Evolutionary conservation across 371 early-diverging fungal genomes (phyloP).

Genomic region (Nematocida ausubeli): DNA sequence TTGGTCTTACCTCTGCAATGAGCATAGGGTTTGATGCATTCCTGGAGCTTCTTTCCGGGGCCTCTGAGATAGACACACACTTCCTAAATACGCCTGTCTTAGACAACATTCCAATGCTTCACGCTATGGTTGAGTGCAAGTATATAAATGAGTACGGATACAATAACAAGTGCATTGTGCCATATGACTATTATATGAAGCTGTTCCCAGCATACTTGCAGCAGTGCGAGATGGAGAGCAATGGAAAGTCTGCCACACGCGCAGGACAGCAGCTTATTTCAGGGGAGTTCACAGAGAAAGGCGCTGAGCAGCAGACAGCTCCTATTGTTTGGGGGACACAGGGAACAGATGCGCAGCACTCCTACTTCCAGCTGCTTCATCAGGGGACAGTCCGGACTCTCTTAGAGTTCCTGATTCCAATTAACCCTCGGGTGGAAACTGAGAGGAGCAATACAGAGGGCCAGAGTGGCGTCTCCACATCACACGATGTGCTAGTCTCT

Average conservation of each 20-base stretch:
- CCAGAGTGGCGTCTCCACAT: constrained; percentile 68
- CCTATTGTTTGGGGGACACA: constrained; percentile 98
- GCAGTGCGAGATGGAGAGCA: constrained; percentile 96
- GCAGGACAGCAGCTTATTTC: constrained; percentile 17
- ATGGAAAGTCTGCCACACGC: constrained; percentile 82
- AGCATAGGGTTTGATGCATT: constrained; percentile 91
- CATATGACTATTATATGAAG: constrained; percentile 93
- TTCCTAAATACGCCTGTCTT: constrained; percentile 79
- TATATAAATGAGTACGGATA: constrained; percentile 84
- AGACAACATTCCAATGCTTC: constrained; percentile 81
- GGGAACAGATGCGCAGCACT: constrained; percentile 97
- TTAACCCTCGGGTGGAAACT: constrained; percentile 70
- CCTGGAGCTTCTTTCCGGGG: constrained; percentile 80
- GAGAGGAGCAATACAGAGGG: constrained; percentile 41
- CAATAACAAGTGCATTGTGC: constrained; percentile 86
- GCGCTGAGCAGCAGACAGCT: constrained; percentile 71
- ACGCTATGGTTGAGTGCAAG: constrained; percentile 86
- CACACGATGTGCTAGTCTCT: constrained; percentile 86
- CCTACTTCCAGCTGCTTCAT: constrained; percentile 96
- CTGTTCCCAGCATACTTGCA: constrained; percentile 94
- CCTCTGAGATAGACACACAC: constrained; percentile 88
- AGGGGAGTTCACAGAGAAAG: neutral
- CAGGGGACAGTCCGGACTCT: constrained; percentile 93
- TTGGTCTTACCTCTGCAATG: constrained; percentile 87
- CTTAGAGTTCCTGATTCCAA: constrained; percentile 86